A percentile compares a stretch with the other conserved stretches of the same genome.
phyloP scores from a whole-genome alignment of 495 filamentous ascomycete species.

The Hypomontagnella monticulosa region DNA sequence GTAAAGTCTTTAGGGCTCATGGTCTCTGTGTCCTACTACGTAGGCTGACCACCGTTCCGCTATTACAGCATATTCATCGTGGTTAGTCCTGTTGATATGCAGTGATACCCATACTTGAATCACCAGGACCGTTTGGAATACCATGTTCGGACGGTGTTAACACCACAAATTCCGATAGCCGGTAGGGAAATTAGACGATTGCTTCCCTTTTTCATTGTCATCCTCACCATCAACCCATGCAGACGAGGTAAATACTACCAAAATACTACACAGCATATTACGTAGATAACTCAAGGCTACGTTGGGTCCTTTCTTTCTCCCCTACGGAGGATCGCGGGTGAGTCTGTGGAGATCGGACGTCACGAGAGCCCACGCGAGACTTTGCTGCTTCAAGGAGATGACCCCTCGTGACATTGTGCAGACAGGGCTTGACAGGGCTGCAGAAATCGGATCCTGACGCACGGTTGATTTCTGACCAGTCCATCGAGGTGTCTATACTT shows the following conservation, averaged over 20 bases:
- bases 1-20: constrained; percentile 1
- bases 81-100: background rate
- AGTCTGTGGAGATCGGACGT: constrained; percentile 1
- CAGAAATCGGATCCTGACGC: constrained; percentile 30
- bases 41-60: constrained; percentile 12
- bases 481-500: background rate
- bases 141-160: constrained; percentile 18
- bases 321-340: constrained; percentile 15
- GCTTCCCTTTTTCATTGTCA: background rate
- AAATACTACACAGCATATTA: background rate
- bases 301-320: background rate
- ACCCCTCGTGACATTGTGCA: constrained; percentile 17
- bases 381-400: constrained; percentile 19
- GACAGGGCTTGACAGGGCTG: constrained; percentile 39
- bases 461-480: constrained; percentile 8
- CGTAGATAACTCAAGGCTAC: background rate
- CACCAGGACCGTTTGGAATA: background rate
- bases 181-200: background rate
- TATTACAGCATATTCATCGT: background rate
- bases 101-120: constrained; percentile 4
- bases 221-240: constrained; percentile 1
- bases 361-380: constrained; percentile 21
- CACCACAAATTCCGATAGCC: constrained; percentile 17
- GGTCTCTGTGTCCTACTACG: constrained; percentile 8
- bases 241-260: constrained; percentile 4